Evolutionary conservation across 139 green algal genomes (phyloP), one percentile per base, ranked within the genome.

Genomic region (Picochlorum sp.): DNA sequence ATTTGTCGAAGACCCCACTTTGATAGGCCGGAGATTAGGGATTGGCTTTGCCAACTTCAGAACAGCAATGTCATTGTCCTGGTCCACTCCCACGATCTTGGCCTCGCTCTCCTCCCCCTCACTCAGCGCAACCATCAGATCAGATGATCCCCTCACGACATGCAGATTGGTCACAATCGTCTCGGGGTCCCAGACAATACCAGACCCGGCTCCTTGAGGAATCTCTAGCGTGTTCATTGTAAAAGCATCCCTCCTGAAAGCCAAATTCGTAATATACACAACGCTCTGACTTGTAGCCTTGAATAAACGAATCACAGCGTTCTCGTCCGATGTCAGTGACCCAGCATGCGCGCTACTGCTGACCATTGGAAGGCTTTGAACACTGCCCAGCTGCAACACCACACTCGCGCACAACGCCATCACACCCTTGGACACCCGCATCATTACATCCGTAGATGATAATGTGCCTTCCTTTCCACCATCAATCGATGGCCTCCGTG

Each of bases 191-290:
- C 81, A 91, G 3, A 86, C 72, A 65, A 89, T 74, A 37, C 84
- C 79, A 13, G 75, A 82, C 3, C 79, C 79, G 8, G 78, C 71
- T n/a, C 80, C 85, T 70, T 88, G 75, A 13, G 86, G 84, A 8
- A 90, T 69, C 49, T 83, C 76, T 50, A 80, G 68, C 34, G 77
- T 64, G 63, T 94, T 78, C 21, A 92, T 45, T 7, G 85, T 89
- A 62, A 86, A 92, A 6, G 63, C 56, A 51, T 91, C 85, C 28
- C 66, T 62, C 70, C 63, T 59, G 13, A 15, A 60, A 6, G 67
- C 65, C 20, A 91, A 56, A 69, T 85, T 90, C 31, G 83, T 91
- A 23, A 91, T 85, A 76, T 81, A 92, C 0, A 91, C 85, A 4
- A 91, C 85, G 37, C 67, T 76, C 2, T 80, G 75, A 14, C 57